phyloP scores from a whole-genome alignment of 129 eudicot species.

The Mikania micrantha region DNA sequence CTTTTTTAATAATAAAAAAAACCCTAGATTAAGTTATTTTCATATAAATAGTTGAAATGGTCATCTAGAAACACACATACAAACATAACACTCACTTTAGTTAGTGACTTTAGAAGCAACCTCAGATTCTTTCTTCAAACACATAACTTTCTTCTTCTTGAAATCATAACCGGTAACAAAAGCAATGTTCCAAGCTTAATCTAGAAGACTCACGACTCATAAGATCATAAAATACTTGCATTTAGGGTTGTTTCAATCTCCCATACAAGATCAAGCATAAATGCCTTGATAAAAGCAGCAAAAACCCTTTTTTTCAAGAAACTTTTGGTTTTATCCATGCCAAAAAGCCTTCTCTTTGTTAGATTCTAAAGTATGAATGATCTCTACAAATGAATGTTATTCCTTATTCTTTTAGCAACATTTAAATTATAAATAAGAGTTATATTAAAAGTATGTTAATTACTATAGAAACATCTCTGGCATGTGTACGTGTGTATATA shows the following conservation, averaged over 20 bases:
- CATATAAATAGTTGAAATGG: neutral
- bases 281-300: constrained; percentile 26
- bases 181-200: constrained; percentile 32
- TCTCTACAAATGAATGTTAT: constrained; percentile 18
- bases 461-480: no score
- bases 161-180: neutral
- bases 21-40: neutral
- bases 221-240: constrained; percentile 12
- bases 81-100: neutral
- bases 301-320: constrained; percentile 1
- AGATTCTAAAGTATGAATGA: constrained; percentile 21
- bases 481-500: no score
- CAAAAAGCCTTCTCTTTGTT: constrained; percentile 24
- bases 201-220: constrained; percentile 20
- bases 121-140: constrained; percentile 10
- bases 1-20: neutral
- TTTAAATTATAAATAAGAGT: no score
- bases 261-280: constrained; percentile 26
- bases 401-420: constrained; percentile 13
- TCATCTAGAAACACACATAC: neutral
- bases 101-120: neutral
- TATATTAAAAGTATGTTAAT: no score
- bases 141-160: constrained; percentile 15
- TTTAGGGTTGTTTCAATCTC: constrained; percentile 11
- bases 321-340: constrained; percentile 28